Evolutionary conservation across 2,329 filamentous ascomycete genomes (phyloP).

Genomic region (Aspergillus eucalypticola): DNA sequence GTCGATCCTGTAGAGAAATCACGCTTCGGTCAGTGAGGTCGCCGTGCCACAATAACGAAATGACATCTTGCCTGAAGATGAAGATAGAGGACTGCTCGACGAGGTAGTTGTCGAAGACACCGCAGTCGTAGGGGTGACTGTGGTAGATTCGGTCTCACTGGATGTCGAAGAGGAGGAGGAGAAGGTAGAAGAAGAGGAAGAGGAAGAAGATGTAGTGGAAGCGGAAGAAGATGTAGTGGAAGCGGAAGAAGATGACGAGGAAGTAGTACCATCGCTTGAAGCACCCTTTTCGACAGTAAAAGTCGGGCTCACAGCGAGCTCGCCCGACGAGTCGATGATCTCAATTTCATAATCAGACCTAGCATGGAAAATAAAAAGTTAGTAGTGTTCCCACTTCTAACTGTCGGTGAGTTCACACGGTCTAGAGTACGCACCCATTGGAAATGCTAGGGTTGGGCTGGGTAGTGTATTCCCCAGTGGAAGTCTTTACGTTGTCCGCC

Average conservation of each 20-base stretch:
- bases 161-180: not conserved
- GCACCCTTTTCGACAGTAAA: slow-evolving; percentile 9
- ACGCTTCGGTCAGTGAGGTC: not conserved
- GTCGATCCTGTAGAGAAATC: not conserved
- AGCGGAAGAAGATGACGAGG: not conserved
- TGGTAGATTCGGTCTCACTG: slow-evolving; percentile 5
- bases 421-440: not conserved
- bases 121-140: not conserved
- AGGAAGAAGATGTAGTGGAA: not conserved
- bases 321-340: slow-evolving; percentile 6
- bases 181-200: not conserved
- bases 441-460: slow-evolving; percentile 7
- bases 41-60: not conserved
- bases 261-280: slow-evolving; percentile 1
- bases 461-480: slow-evolving; percentile 2
- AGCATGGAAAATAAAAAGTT: not conserved
- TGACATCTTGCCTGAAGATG: slow-evolving; percentile 2
- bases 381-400: not conserved
- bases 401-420: not conserved
- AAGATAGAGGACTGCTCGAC: not conserved
- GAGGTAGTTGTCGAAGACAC: not conserved
- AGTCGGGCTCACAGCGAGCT: slow-evolving; percentile 2
- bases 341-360: slow-evolving; percentile 5
- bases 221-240: not conserved
- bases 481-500: slow-evolving; percentile 6